These are phyloP conservation scores for Cercospora citrullina DNA, from an alignment of 2,329 filamentous ascomycete genomes.

Conservation along the genomic window DNA sequence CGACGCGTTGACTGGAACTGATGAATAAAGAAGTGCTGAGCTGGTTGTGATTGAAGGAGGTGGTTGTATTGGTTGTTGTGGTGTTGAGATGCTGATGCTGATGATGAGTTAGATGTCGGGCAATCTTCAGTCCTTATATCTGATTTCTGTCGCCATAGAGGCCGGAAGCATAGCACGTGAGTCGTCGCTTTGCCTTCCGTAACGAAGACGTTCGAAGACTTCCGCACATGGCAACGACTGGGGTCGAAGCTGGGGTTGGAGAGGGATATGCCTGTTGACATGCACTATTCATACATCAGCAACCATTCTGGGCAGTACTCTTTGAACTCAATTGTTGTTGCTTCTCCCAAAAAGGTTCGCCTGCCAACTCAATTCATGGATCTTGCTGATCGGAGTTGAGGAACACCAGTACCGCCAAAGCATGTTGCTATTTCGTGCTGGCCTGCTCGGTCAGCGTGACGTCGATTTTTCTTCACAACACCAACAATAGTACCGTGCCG, in stretches of 20 bases:
- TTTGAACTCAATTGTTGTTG: neutral
- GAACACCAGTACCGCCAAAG: neutral
- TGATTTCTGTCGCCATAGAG: neutral
- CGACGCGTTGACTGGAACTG: neutral
- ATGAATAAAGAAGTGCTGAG: neutral
- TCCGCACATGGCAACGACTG: neutral
- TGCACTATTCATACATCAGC: constrained; percentile 12
- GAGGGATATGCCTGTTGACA: constrained; percentile 6
- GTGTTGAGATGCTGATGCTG: neutral
- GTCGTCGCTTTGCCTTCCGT: neutral
- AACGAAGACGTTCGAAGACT: neutral
- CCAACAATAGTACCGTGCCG: neutral
- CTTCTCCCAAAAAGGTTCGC: neutral
- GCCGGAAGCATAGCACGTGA: neutral
- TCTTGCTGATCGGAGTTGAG: neutral
- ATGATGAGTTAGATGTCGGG: neutral
- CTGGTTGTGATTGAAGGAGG: neutral
- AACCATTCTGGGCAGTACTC: neutral
- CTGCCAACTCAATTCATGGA: neutral
- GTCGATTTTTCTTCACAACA: neutral
- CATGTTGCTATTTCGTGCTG: neutral
- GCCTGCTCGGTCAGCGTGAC: neutral
- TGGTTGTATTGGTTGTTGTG: neutral
- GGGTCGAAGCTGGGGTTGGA: neutral
- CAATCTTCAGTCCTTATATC: constrained; percentile 5